Conservation (phyloP, 805 yeast genomes). For the Barnettozyma salicaria region DNA sequence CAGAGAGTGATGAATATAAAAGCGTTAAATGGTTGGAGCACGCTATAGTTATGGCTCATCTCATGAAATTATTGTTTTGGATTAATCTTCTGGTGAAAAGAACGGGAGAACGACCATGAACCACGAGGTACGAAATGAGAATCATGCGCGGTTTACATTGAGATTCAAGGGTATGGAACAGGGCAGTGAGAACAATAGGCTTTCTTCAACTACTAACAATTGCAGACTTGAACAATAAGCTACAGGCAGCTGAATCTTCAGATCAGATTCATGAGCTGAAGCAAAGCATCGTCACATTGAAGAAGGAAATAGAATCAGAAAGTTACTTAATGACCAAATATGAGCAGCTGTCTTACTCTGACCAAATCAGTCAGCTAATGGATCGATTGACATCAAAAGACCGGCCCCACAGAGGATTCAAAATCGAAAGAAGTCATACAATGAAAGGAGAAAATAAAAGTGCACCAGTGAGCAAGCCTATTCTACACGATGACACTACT, state of each 20-base stretch:
- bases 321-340: slow-evolving; percentile 20
- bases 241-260: neutral
- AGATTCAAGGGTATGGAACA: slow-evolving; percentile 5
- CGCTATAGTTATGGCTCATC: too few relatives aligned
- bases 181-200: too few relatives aligned
- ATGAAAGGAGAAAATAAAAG: neutral
- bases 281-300: slow-evolving; percentile 6
- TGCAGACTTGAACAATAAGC: neutral
- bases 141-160: slow-evolving; percentile 1
- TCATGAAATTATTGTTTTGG: too few relatives aligned
- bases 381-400: slow-evolving; percentile 2
- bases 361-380: slow-evolving; percentile 10
- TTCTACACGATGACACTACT: too few relatives aligned
- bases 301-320: slow-evolving; percentile 13
- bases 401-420: slow-evolving; percentile 8
- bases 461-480: too few relatives aligned
- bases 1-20: too few relatives aligned
- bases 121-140: slow-evolving; percentile 1
- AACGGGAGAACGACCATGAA: neutral
- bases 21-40: too few relatives aligned
- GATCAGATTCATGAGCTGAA: neutral
- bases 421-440: slow-evolving; percentile 2
- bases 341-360: slow-evolving; percentile 20
- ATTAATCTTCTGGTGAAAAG: neutral
- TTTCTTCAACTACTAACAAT: neutral